A percentile compares a stretch with the other conserved stretches of the same genome.
These are phyloP conservation scores for Colletotrichum shisoi DNA, from an alignment of 2,329 filamentous ascomycete genomes.

Conservation along the genomic window DNA sequence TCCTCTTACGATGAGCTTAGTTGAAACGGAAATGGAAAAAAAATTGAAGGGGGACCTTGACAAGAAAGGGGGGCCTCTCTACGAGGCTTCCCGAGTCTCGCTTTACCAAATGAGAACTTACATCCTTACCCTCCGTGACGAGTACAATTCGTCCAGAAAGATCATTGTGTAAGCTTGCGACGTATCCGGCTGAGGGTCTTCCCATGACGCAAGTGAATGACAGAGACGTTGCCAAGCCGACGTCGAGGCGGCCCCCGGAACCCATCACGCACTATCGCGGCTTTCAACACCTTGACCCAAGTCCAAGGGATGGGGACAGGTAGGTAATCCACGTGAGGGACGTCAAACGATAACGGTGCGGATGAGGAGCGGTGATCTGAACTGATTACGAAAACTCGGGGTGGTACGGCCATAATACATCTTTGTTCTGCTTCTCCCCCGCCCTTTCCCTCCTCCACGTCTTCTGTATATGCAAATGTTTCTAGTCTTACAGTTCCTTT, in stretches of 20 bases:
- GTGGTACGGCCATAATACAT: constrained; percentile 39
- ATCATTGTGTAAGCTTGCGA: not conserved
- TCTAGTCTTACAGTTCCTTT: constrained; percentile 38
- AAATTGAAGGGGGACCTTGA: constrained; percentile 4
- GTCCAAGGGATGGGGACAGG: not conserved
- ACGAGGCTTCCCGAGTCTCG: not conserved
- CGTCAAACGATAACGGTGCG: not conserved
- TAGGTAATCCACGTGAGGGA: not conserved
- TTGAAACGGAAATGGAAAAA: constrained; percentile 5
- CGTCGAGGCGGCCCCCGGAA: not conserved
- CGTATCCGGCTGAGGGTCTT: not conserved
- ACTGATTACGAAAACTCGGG: constrained; percentile 3
- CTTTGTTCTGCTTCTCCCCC: not conserved
- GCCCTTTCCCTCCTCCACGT: not conserved
- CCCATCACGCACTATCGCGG: not conserved
- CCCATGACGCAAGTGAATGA: not conserved
- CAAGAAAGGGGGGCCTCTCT: not conserved
- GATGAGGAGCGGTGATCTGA: not conserved
- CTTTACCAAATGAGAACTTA: not conserved
- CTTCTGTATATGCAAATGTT: constrained; percentile 34
- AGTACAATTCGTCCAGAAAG: not conserved
- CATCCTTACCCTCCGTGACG: not conserved
- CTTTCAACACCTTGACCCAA: not conserved
- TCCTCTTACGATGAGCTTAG: not conserved
- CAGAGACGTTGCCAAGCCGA: not conserved